These are phyloP conservation scores for Clarkia xantiana DNA, from an alignment of 345 rosid species.

Conservation along the genomic window DNA sequence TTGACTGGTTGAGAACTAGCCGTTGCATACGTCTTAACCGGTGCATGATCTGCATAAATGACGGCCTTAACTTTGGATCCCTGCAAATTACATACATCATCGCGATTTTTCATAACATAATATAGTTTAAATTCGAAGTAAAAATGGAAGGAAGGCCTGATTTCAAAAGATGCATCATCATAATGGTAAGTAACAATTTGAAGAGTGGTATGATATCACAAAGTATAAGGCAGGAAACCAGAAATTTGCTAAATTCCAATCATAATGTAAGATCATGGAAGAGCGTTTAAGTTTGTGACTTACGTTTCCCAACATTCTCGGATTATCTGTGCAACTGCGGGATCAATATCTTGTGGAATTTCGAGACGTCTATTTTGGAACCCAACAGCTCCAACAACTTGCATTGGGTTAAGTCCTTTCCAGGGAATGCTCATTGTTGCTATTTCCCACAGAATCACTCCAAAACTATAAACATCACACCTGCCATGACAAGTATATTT, in stretches of 20 bases:
- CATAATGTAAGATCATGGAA: too few relatives aligned
- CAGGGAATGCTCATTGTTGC: slow-evolving; percentile 65
- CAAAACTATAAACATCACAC: slow-evolving; percentile 96
- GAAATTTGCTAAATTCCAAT: not conserved
- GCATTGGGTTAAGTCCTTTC: slow-evolving; percentile 98
- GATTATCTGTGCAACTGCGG: slow-evolving; percentile 63
- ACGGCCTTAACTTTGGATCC: slow-evolving; percentile 74
- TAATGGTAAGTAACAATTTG: too few relatives aligned
- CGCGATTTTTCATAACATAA: not conserved
- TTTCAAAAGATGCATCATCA: too few relatives aligned
- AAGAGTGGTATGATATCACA: too few relatives aligned
- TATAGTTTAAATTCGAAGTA: not conserved
- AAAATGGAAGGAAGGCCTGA: not conserved
- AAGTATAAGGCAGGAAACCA: too few relatives aligned
- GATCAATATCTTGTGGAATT: slow-evolving; percentile 62
- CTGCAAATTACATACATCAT: slow-evolving; percentile 21
- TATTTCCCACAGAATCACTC: slow-evolving; percentile 94
- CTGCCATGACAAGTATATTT: slow-evolving; percentile 32
- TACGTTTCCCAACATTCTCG: slow-evolving; percentile 83
- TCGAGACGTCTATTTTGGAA: slow-evolving; percentile 85
- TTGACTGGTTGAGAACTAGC: slow-evolving; percentile 29
- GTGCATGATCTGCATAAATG: slow-evolving; percentile 67
- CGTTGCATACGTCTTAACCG: slow-evolving; percentile 49
- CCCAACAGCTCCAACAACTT: slow-evolving; percentile 98
- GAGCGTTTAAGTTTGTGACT: slow-evolving; percentile 9